Base-by-base conservation (phyloP, 768 basidiomycete species). In the Boletus sensibilis region DNA sequence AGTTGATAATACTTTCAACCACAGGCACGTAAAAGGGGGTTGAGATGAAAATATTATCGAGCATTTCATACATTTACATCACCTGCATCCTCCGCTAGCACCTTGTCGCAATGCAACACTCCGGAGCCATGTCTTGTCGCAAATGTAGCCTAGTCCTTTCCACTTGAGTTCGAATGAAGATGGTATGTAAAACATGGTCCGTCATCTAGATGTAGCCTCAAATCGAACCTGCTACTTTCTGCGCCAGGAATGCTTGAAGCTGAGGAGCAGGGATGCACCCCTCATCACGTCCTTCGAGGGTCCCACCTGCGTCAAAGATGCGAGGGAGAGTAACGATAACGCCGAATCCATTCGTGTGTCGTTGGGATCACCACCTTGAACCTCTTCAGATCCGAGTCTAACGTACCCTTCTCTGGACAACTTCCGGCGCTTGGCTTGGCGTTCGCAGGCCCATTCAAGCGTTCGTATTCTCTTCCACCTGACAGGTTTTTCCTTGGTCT, bases 361-460 rank as follows among this genome's bases (percentile, higher is more conserved):
- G 39, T 46, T 33, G 34, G 56, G n/a, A 41, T 47, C 54, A 27
- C 16, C 47, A 5, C 61, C 59, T 38, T 58, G 43, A 29, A 37
- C 51, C 18, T 71, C 67, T 29, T 62, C 64, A 25, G 64, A 67
- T 6, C 31, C 56, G 11, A 64, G 58, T 45, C 62, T 49, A 18
- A 39, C 41, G 25, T 64, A 55, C 39, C 51, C 58, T 35, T 61
- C 61, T 44, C 48, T 69, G 49, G 51, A 58, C 38, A 61, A 46
- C 53, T 72, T 74, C 37, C 68, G 67, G 20, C 76, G 76, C 55
- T 76, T 77, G 18, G 72, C 59, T 21, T 72, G 70, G 43, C 68
- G 73, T 25, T 77, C 72, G 57, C 78, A 79, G 14, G 78, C 78
- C 78, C 77, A 79, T 58, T 79, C 78, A 13, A 79, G 72, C 2